Evolutionary conservation across 2,329 filamentous ascomycete genomes (phyloP).

Genomic region (Teratosphaeria destructans): DNA sequence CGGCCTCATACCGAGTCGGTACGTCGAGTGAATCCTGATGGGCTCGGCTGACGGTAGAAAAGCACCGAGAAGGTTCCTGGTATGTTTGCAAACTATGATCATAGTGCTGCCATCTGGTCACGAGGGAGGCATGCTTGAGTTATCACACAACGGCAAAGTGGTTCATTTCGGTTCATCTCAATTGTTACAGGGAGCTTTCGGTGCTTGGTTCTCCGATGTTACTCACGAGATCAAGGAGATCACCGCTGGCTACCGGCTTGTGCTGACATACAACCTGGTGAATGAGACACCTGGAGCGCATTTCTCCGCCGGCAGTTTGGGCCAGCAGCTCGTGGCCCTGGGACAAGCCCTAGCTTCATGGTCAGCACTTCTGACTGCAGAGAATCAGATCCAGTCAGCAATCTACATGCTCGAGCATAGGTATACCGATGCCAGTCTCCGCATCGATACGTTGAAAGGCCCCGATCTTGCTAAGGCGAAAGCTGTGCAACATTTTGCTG

Average conservation of each 20-base stretch:
- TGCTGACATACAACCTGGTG: conserved; percentile 1
- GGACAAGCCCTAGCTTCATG: neutral
- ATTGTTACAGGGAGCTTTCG: neutral
- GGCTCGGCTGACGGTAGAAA: neutral
- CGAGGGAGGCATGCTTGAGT: neutral
- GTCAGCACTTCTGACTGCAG: neutral
- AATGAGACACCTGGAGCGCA: neutral
- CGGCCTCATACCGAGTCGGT: neutral
- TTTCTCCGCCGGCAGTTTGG: neutral
- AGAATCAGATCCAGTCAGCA: neutral
- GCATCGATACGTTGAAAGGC: neutral
- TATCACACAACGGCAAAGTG: neutral
- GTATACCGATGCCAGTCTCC: conserved; percentile 1
- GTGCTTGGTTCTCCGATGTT: neutral
- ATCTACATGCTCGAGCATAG: neutral
- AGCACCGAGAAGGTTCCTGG: neutral
- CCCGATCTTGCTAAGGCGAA: neutral
- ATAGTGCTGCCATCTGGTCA: neutral
- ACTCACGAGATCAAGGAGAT: neutral
- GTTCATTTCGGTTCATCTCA: neutral
- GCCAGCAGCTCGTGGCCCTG: neutral
- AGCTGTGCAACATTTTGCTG: neutral
- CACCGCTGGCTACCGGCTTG: neutral
- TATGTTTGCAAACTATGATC: neutral
- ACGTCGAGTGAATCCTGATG: neutral